phyloP scores from a whole-genome alignment of 305 asterid species.

The Fraxinus albicans region DNA sequence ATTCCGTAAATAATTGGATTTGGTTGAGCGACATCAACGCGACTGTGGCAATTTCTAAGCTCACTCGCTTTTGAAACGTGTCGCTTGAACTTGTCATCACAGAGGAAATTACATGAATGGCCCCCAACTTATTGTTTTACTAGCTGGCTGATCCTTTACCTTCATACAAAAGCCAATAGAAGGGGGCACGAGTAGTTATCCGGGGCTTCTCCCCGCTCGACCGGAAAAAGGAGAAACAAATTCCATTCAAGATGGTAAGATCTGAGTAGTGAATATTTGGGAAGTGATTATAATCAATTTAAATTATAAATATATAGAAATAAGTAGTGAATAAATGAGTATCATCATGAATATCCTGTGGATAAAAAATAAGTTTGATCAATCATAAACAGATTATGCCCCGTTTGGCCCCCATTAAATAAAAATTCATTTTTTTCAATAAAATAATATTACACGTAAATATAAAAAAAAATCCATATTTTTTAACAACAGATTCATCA shows the following conservation, averaged over 20 bases:
- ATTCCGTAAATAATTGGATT: background rate
- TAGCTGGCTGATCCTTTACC: background rate
- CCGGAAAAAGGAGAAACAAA: background rate
- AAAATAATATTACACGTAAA: too few relatives aligned
- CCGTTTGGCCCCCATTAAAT: too few relatives aligned
- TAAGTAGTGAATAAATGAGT: background rate
- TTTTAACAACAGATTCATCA: too few relatives aligned
- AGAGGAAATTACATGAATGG: background rate
- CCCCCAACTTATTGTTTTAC: background rate
- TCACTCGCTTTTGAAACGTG: background rate
- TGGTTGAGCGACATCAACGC: background rate
- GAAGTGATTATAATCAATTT: too few relatives aligned
- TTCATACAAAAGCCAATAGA: background rate
- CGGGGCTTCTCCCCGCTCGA: background rate
- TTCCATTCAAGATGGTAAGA: background rate
- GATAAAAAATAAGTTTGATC: background rate
- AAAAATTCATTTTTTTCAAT: too few relatives aligned
- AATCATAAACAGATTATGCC: too few relatives aligned
- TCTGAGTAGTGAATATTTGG: background rate
- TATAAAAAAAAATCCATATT: too few relatives aligned
- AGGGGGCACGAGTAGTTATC: background rate
- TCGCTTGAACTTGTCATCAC: background rate
- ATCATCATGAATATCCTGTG: background rate
- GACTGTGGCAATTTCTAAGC: background rate
- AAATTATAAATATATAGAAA: too few relatives aligned